phyloP scores from a whole-genome alignment of 768 basidiomycete species.

The Kwoniella europaea region DNA sequence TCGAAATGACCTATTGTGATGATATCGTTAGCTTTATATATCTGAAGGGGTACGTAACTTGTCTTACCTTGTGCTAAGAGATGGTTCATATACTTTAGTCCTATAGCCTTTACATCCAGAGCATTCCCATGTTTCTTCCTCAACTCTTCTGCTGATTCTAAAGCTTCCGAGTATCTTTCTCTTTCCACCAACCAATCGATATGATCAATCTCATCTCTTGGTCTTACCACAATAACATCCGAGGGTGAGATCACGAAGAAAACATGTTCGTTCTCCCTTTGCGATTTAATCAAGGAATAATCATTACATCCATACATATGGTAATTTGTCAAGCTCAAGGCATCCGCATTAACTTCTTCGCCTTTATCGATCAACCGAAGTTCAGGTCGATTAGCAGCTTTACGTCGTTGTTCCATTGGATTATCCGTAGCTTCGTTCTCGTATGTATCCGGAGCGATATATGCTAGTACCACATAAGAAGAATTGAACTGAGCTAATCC shows the following conservation, averaged over 20 bases:
- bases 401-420: conserved; percentile 74
- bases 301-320: conserved; percentile 91
- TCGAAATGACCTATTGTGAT: conserved; percentile 65
- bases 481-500: conserved; percentile 77
- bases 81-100: conserved; percentile 82
- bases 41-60: conserved; percentile 28
- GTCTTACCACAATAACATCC: conserved; percentile 83
- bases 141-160: conserved; percentile 76
- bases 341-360: conserved; percentile 85
- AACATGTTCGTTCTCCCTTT: conserved; percentile 61
- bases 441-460: conserved; percentile 75
- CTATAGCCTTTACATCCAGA: conserved; percentile 65
- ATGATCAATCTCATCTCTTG: conserved; percentile 86
- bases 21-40: neutral
- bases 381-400: conserved; percentile 88
- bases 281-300: conserved; percentile 71
- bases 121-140: conserved; percentile 60
- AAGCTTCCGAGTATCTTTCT: conserved; percentile 83
- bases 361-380: conserved; percentile 89
- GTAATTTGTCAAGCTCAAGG: conserved; percentile 75
- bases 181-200: conserved; percentile 89
- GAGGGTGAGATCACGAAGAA: conserved; percentile 86
- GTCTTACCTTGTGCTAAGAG: conserved; percentile 74
- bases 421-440: conserved; percentile 76
- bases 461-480: conserved; percentile 81